Percentiles rank a stretch among this genome's conserved stretches.
Evolutionary conservation across 1,139 yeast species (phyloP).

Genomic region (Geotrichum phurueaensis): DNA sequence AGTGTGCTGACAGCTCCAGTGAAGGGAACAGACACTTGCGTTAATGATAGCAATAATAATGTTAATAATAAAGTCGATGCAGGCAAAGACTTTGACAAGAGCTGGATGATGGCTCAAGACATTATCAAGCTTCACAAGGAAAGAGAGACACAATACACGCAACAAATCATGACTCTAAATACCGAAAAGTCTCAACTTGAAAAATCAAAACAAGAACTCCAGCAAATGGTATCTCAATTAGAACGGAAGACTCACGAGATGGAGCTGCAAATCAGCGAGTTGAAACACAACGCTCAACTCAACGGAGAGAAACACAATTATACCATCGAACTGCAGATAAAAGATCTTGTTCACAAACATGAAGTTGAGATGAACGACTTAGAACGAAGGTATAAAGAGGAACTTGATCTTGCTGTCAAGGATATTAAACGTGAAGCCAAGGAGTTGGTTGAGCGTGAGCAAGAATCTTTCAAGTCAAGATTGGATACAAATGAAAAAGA

Average conservation of each 20-base stretch:
- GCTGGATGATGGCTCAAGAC: slow-evolving; percentile 12
- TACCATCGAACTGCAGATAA: slow-evolving; percentile 26
- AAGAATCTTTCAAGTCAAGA: neutral
- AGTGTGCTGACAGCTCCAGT: neutral
- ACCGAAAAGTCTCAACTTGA: slow-evolving; percentile 34
- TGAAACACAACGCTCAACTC: slow-evolving; percentile 6
- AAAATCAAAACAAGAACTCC: slow-evolving; percentile 36
- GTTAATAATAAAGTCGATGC: neutral
- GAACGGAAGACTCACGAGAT: slow-evolving; percentile 24
- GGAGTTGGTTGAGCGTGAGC: slow-evolving; percentile 17
- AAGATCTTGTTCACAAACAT: slow-evolving; percentile 10
- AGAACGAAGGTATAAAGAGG: slow-evolving; percentile 12
- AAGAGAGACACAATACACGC: slow-evolving; percentile 11
- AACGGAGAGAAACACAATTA: slow-evolving; percentile 34
- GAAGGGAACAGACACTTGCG: neutral
- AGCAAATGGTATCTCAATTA: slow-evolving; percentile 36
- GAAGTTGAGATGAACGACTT: slow-evolving; percentile 25
- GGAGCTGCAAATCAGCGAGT: slow-evolving; percentile 8
- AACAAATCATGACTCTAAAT: slow-evolving; percentile 19
- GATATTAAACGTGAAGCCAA: slow-evolving; percentile 27
- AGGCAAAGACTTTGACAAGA: neutral
- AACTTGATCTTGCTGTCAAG: slow-evolving; percentile 8
- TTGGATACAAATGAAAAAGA: slow-evolving; percentile 9
- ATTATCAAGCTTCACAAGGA: slow-evolving; percentile 12
- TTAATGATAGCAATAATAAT: neutral